These are phyloP conservation scores for Babesia bigemina DNA, from an alignment of 169 alveolate genomes.

Conservation along the genomic window DNA sequence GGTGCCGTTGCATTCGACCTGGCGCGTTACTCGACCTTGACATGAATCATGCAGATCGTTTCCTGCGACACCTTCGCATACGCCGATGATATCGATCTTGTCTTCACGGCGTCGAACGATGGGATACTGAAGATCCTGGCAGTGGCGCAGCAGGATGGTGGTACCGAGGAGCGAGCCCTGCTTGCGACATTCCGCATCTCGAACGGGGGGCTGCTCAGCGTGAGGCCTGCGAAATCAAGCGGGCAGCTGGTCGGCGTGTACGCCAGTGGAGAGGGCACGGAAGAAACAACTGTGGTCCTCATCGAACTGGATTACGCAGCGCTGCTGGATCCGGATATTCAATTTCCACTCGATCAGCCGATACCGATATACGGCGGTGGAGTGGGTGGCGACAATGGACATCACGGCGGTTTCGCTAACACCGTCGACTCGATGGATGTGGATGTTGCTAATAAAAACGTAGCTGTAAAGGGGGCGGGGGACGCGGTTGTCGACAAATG, in stretches of 20 bases:
- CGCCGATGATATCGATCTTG: conserved; percentile 10
- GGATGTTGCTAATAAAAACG: not conserved
- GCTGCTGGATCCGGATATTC: not conserved
- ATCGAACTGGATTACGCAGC: conserved; percentile 25
- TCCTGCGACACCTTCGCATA: conserved; percentile 37
- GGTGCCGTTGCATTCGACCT: too few species aligned
- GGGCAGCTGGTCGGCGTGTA: conserved; percentile 35
- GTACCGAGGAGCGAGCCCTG: conserved; percentile 5
- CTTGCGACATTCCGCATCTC: conserved; percentile 18
- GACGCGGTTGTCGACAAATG: not conserved
- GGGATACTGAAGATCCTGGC: conserved; percentile 30
- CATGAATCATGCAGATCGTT: conserved; percentile 24
- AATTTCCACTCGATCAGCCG: not conserved
- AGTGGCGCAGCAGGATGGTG: conserved; percentile 1
- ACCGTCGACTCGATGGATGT: not conserved
- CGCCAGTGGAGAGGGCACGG: not conserved
- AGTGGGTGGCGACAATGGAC: not conserved
- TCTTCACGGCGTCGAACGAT: conserved; percentile 51
- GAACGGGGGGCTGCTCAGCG: conserved; percentile 13
- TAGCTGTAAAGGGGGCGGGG: not conserved
- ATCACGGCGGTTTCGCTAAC: not conserved
- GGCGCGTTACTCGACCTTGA: too few species aligned
- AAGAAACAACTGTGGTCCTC: not conserved
- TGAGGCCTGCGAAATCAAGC: not conserved
- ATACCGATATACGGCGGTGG: not conserved